These are phyloP conservation scores for Penicillium cosmopolitanum DNA, from an alignment of 495 filamentous ascomycete genomes.

Conservation along the genomic window DNA sequence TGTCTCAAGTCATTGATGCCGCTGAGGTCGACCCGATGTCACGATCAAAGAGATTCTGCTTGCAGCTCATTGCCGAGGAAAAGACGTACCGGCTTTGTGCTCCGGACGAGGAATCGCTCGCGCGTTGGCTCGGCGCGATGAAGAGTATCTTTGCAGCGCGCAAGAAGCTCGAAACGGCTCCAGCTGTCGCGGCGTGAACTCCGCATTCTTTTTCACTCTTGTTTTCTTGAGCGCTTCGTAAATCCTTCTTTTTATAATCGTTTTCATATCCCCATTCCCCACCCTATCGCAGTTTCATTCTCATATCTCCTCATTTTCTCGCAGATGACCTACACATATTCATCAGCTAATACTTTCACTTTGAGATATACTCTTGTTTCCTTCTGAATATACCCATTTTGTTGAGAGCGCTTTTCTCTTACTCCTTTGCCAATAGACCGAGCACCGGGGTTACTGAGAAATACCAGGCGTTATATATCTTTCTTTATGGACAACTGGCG, in stretches of 20 bases:
- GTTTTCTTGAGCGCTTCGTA: neutral
- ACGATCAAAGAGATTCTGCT: constrained; percentile 78
- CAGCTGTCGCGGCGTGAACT: constrained; percentile 10
- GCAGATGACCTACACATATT: neutral
- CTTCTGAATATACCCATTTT: constrained; percentile 22
- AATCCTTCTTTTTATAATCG: neutral
- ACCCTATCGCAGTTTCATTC: neutral
- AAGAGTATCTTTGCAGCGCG: constrained; percentile 75
- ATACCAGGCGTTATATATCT: too few relatives aligned
- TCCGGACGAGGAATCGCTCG: constrained; percentile 76
- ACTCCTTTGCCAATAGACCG: neutral
- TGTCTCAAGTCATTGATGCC: constrained; percentile 82
- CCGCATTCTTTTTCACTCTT: neutral
- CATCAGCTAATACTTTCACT: constrained; percentile 1
- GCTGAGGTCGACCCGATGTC: constrained; percentile 91
- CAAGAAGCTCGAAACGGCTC: constrained; percentile 52
- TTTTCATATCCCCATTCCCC: neutral
- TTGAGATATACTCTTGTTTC: neutral
- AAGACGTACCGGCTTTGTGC: constrained; percentile 89
- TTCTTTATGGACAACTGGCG: too few relatives aligned
- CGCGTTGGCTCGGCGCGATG: constrained; percentile 84
- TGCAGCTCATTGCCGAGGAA: constrained; percentile 94
- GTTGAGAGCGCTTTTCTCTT: constrained; percentile 5
- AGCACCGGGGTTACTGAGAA: too few relatives aligned
- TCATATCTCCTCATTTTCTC: neutral